Percentiles rank a stretch among this genome's conserved stretches.
Conservation (phyloP, 306 rosid genomes). For the Cicer judaicum region DNA sequence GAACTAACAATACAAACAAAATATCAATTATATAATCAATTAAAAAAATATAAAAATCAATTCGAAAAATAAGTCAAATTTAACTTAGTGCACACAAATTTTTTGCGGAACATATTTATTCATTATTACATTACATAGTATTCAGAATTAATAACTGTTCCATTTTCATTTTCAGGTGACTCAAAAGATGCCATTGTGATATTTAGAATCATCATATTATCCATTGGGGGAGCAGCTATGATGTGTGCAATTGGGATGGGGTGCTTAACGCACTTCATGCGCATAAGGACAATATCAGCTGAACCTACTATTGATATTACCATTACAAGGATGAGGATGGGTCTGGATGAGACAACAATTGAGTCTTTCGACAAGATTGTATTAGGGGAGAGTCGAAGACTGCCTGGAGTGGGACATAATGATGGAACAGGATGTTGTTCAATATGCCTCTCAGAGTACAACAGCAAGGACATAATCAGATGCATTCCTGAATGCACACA, state of each 20-base stretch:
- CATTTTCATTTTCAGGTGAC: constrained; percentile 50
- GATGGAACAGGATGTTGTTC: constrained; percentile 55
- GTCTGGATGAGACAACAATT: constrained; percentile 69
- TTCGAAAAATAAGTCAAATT: too few species aligned
- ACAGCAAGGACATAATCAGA: constrained; percentile 63
- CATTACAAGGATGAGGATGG: constrained; percentile 32
- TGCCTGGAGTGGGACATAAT: constrained; percentile 58
- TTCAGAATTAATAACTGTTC: background rate
- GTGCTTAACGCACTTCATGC: constrained; percentile 49
- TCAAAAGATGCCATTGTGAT: constrained; percentile 33
- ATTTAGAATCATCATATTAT: constrained; percentile 57
- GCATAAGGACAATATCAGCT: constrained; percentile 3
- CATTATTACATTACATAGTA: background rate
- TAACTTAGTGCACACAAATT: too few species aligned
- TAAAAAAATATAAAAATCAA: too few species aligned
- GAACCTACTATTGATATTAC: background rate
- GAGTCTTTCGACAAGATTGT: constrained; percentile 70
- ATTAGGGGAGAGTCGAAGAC: constrained; percentile 67
- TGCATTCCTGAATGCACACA: constrained; percentile 80
- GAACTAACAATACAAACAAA: too few species aligned
- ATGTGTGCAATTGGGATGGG: constrained; percentile 51
- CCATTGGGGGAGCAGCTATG: constrained; percentile 56
- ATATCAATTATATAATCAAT: too few species aligned
- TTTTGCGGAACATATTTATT: background rate
- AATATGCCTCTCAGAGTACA: constrained; percentile 75